These are phyloP conservation scores for Sarcocystis neurona DNA, from an alignment of 169 alveolate genomes.

Conservation along the genomic window DNA sequence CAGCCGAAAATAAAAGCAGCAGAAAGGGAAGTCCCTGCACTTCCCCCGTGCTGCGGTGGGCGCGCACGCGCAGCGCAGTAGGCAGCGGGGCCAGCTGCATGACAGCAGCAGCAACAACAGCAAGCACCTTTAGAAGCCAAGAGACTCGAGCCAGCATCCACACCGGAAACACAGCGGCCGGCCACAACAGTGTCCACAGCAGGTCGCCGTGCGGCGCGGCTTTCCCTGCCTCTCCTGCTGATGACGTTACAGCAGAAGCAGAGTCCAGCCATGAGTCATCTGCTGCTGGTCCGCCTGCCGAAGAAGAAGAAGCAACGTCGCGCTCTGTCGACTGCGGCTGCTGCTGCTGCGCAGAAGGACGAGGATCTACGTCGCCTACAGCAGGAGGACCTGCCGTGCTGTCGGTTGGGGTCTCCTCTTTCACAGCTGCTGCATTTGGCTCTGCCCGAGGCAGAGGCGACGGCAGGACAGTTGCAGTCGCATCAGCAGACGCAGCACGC, in stretches of 20 bases:
- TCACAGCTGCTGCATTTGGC: no score
- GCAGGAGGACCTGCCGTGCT: no score
- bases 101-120: conserved; percentile 50
- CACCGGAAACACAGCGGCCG: not conserved
- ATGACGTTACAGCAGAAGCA: not conserved
- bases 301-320: not conserved
- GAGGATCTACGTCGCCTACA: no score
- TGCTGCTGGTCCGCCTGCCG: not conserved
- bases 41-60: conserved; percentile 49
- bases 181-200: not conserved
- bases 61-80: conserved; percentile 23
- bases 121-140: conserved; percentile 66
- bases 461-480: no score
- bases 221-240: not conserved
- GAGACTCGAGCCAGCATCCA: not conserved
- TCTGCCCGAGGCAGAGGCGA: no score
- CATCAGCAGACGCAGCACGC: no score
- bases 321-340: not conserved
- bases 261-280: not conserved
- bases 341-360: not conserved
- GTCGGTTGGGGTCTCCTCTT: no score
- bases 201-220: no score
- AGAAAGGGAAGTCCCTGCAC: conserved; percentile 38
- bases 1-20: conserved; percentile 49
- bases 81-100: conserved; percentile 65